Base-by-base conservation (phyloP, 768 basidiomycete genomes). In the Gyrodon lividus region DNA sequence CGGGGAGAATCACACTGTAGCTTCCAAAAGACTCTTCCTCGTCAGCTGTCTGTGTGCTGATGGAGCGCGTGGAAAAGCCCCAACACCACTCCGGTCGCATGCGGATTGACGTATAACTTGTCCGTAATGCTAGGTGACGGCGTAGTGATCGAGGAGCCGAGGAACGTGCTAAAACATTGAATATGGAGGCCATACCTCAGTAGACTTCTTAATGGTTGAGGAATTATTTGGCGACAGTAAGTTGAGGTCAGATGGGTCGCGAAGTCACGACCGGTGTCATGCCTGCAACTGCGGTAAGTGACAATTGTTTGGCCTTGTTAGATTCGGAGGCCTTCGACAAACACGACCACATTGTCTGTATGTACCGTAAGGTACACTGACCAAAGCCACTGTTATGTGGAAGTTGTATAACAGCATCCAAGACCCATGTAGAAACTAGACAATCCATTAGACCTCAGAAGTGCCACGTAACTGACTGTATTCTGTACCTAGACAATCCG, bases 1-100 rank as follows among this genome's bases (percentile, higher is more conserved):
- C 63, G 1, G 86, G 87, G 12, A 88, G 72, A 46, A 89, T 82
- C 28, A 88, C 67, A 43, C 70, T 72, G 71, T 86, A 88, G 19
- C 60, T 58, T 14, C 84, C 83, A 51, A 79, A 81, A 55, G 74
- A 67, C 40, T 49, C 51, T 4, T 48, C 50, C 37, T 61, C 56
- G 4, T 54, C 48, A 5, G 26, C n/a, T 16, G 41, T 13, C 4
- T 16, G 28, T 10, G 41, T 39, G 0, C 57, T 59, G 35, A 59
- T n/a, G 16, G 37, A 41, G 4, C 59, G 59, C 17, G 23, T 10
- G 30, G 22, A 33, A 16, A 28, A 5, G 26, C 17, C 5, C 19
- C n/a, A 6, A 3, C 12, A 7, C 23, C n/a, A 28, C 19, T 6
- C 20, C 2, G 12, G 49, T 22, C 22, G 33, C n/a, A 30, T 31